Conservation (phyloP, 73 alveolate genomes). For the Paramecium sonneborni region DNA sequence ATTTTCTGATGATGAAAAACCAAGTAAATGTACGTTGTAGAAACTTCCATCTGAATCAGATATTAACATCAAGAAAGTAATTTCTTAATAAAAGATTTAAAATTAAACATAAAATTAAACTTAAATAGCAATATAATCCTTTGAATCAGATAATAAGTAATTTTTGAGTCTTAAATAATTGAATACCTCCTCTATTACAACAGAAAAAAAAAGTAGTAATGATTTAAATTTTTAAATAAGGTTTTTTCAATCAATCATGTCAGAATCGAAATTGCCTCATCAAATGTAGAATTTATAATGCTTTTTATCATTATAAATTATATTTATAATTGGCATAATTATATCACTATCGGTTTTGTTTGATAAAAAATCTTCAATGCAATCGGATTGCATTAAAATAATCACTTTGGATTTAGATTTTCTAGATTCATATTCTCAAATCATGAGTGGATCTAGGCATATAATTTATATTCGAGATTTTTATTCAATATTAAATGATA, state of each 20-base stretch:
- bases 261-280: not conserved
- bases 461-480: not conserved
- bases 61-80: not conserved
- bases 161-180: not conserved
- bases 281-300: not conserved
- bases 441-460: not conserved
- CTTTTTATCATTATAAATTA: not conserved
- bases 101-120: not conserved
- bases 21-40: not conserved
- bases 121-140: not conserved
- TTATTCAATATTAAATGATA: not conserved
- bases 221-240: not conserved
- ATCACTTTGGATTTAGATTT: not conserved
- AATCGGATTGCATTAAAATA: not conserved
- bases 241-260: not conserved
- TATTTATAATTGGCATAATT: not conserved
- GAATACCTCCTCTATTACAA: not conserved
- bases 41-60: not conserved
- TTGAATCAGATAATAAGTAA: not conserved
- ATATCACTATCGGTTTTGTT: not conserved
- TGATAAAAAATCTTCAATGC: not conserved
- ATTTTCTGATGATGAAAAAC: not conserved
- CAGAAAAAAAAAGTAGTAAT: not conserved
- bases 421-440: not conserved
- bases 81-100: not conserved